Percentiles rank a stretch among this genome's conserved stretches.
These are phyloP conservation scores for Fusarium subtropicale DNA, from an alignment of 2,329 filamentous ascomycete genomes.

Conservation along the genomic window DNA sequence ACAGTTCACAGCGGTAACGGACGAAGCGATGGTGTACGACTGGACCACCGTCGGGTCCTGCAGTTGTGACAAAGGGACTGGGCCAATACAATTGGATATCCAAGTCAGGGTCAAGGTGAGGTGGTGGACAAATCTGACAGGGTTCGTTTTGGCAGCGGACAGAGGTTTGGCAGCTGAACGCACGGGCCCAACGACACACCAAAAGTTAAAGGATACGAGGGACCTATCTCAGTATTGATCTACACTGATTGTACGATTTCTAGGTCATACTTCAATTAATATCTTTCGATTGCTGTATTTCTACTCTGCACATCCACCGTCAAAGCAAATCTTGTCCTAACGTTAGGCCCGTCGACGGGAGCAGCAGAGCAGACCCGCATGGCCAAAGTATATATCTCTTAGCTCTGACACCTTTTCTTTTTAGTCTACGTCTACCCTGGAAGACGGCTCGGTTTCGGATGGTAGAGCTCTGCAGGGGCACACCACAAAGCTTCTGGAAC, in stretches of 20 bases:
- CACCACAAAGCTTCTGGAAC: slow-evolving; percentile 26
- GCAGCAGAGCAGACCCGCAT: slow-evolving; percentile 22
- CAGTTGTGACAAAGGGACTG: slow-evolving; percentile 33
- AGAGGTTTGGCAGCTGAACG: slow-evolving; percentile 29
- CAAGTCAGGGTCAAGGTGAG: slow-evolving; percentile 1
- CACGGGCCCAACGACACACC: slow-evolving; percentile 19
- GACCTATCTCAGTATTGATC: neutral
- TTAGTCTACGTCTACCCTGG: neutral
- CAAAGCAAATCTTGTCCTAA: neutral
- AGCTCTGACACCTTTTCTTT: slow-evolving; percentile 9
- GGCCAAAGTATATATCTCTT: slow-evolving; percentile 17
- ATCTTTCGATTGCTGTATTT: too few relatives aligned
- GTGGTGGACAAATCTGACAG: slow-evolving; percentile 19
- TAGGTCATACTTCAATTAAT: too few relatives aligned
- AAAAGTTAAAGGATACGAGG: slow-evolving; percentile 20
- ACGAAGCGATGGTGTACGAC: slow-evolving; percentile 6
- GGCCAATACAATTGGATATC: slow-evolving; percentile 8
- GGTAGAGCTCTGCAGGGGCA: slow-evolving; percentile 13
- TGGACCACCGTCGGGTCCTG: slow-evolving; percentile 2
- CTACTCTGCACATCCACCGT: too few relatives aligned
- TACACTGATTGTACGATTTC: neutral
- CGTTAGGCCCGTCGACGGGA: slow-evolving; percentile 5
- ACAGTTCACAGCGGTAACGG: neutral
- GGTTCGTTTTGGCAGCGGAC: slow-evolving; percentile 4
- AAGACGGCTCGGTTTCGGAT: slow-evolving; percentile 9